phyloP scores from a whole-genome alignment of 176 grass and related monocot genomes.

The Guadua angustifolia region DNA sequence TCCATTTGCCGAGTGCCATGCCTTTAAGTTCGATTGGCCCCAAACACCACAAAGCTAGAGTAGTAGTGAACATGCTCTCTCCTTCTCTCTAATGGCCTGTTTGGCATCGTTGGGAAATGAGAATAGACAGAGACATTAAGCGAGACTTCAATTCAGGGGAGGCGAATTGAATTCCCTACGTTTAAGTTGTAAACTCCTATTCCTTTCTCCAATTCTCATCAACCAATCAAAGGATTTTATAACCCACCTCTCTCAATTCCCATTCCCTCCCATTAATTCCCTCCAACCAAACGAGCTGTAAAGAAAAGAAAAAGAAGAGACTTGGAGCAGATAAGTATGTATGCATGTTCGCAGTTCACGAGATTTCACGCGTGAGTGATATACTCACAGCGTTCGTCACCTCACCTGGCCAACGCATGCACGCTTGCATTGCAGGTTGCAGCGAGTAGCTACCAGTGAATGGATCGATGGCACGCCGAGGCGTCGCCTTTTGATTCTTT shows the following conservation, averaged over 20 bases:
- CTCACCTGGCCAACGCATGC: neutral
- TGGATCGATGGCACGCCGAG: neutral
- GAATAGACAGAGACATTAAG: too few relatives aligned
- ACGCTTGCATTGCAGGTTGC: neutral
- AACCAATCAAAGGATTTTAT: too few relatives aligned
- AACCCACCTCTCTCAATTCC: too few relatives aligned
- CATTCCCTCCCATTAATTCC: too few relatives aligned
- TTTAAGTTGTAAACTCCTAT: too few relatives aligned
- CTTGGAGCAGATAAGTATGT: slow-evolving; percentile 20
- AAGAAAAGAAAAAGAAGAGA: neutral
- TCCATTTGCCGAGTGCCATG: neutral
- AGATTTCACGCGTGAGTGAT: neutral
- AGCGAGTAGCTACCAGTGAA: neutral
- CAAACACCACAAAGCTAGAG: slow-evolving; percentile 34
- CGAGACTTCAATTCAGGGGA: too few relatives aligned
- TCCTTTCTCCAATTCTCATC: too few relatives aligned
- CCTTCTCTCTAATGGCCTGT: neutral
- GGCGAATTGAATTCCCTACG: too few relatives aligned
- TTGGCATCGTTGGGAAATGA: too few relatives aligned
- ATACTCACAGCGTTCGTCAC: neutral
- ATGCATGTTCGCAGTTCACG: neutral
- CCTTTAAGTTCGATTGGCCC: slow-evolving; percentile 48
- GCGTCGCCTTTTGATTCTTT: neutral
- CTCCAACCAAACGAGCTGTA: too few relatives aligned
- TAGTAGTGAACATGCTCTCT: neutral